A percentile compares a stretch with the other conserved stretches of the same genome.
Conservation (phyloP, 768 basidiomycete species). For the Tricholoma saponaceum region DNA sequence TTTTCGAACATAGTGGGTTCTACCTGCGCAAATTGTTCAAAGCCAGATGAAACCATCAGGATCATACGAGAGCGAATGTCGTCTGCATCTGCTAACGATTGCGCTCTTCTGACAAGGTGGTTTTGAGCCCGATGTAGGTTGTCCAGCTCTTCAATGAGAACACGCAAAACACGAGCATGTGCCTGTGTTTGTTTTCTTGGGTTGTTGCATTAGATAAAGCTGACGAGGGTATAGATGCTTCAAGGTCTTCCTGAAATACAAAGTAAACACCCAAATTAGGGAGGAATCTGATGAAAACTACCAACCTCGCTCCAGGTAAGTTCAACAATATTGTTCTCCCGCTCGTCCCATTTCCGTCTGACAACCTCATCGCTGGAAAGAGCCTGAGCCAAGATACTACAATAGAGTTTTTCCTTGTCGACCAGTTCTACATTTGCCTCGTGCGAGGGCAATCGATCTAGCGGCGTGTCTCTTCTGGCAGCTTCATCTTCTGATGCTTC, state of each 20-base stretch:
- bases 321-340: slow-evolving; percentile 69
- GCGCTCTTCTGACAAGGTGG: slow-evolving; percentile 61
- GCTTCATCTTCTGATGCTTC: slow-evolving; percentile 86
- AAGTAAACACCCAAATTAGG: not conserved
- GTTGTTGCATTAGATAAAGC: slow-evolving; percentile 35
- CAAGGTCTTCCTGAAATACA: slow-evolving; percentile 54
- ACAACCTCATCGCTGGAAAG: slow-evolving; percentile 73
- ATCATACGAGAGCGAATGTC: slow-evolving; percentile 73
- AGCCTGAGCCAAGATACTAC: slow-evolving; percentile 68
- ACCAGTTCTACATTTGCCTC: slow-evolving; percentile 75
- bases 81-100: slow-evolving; percentile 58
- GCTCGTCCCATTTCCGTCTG: slow-evolving; percentile 82
- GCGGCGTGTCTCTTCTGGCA: slow-evolving; percentile 44
- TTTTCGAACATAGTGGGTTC: slow-evolving; percentile 88
- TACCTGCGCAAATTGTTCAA: slow-evolving; percentile 66
- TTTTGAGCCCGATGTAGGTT: slow-evolving; percentile 58
- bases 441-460: slow-evolving; percentile 64
- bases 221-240: slow-evolving; percentile 65
- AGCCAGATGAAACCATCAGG: slow-evolving; percentile 56
- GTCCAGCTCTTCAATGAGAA: slow-evolving; percentile 76
- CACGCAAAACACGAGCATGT: slow-evolving; percentile 68
- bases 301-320: slow-evolving; percentile 67
- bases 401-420: slow-evolving; percentile 67
- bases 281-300: not conserved
- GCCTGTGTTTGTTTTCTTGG: slow-evolving; percentile 47